Percentiles rank a stretch among this genome's conserved stretches.
These are phyloP conservation scores for Purshia tridentata DNA, from an alignment of 306 rosid species.

Conservation along the genomic window DNA sequence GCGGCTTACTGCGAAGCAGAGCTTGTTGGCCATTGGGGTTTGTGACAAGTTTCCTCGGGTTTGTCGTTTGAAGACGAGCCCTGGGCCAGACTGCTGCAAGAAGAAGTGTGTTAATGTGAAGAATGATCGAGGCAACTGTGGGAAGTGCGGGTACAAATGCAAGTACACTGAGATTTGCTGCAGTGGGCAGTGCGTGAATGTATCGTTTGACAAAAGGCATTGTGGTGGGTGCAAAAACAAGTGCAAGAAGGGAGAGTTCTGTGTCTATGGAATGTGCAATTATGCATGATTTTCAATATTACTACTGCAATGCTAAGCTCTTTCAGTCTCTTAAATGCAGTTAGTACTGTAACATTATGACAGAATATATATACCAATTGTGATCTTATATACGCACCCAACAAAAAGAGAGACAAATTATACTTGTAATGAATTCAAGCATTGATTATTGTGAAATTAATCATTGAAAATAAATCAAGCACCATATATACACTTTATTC, in stretches of 20 bases:
- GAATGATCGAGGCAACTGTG: slow-evolving; percentile 32
- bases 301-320: too few relatives aligned
- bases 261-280: slow-evolving; percentile 50
- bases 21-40: too few relatives aligned
- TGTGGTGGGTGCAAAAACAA: slow-evolving; percentile 35
- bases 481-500: too few relatives aligned
- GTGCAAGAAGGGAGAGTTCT: slow-evolving; percentile 33
- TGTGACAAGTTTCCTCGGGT: slow-evolving; percentile 39
- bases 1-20: background rate
- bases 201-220: slow-evolving; percentile 20
- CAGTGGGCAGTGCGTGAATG: slow-evolving; percentile 33
- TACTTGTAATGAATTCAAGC: too few relatives aligned
- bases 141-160: slow-evolving; percentile 34
- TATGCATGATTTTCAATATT: slow-evolving; percentile 28
- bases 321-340: too few relatives aligned
- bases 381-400: too few relatives aligned
- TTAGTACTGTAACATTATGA: too few relatives aligned
- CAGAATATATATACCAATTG: too few relatives aligned
- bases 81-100: slow-evolving; percentile 42
- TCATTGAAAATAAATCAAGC: too few relatives aligned
- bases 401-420: too few relatives aligned
- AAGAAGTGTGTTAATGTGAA: slow-evolving; percentile 22
- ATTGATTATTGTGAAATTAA: too few relatives aligned
- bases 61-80: slow-evolving; percentile 38
- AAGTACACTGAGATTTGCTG: slow-evolving; percentile 30